These are phyloP conservation scores for Cutaneotrichosporon spelunceum DNA, from an alignment of 1,284 basidiomycete species.

Conservation along the genomic window DNA sequence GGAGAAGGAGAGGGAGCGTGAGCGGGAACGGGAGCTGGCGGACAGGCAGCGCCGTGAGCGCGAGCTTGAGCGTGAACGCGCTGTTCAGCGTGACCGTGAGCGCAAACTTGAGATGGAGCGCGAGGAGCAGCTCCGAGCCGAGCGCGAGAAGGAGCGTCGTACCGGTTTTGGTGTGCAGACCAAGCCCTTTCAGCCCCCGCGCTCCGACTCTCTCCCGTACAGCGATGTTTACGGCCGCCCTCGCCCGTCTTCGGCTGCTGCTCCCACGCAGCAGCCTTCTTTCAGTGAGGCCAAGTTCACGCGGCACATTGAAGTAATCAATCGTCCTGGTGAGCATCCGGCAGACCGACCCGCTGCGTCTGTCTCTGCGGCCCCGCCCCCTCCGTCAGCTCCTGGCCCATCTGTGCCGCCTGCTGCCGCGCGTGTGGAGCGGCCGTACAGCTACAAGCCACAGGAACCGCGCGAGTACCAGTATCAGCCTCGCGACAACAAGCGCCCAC, in stretches of 20 bases:
- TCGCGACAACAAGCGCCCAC: constrained; percentile 37
- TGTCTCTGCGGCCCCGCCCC: neutral
- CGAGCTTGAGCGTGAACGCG: constrained; percentile 10
- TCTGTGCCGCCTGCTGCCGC: constrained; percentile 16
- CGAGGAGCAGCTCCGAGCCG: constrained; percentile 13
- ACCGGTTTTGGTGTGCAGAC: constrained; percentile 20
- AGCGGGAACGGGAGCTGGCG: constrained; percentile 15
- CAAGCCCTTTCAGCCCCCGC: constrained; percentile 28
- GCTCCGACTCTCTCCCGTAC: constrained; percentile 22
- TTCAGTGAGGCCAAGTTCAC: constrained; percentile 27
- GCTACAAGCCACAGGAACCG: constrained; percentile 24
- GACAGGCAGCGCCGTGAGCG: constrained; percentile 5
- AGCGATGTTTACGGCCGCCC: constrained; percentile 21
- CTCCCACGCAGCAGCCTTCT: constrained; percentile 1
- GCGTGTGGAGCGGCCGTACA: constrained; percentile 37
- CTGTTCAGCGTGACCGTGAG: constrained; percentile 4
- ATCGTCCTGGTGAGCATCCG: constrained; percentile 26
- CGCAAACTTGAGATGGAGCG: constrained; percentile 11
- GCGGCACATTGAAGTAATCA: constrained; percentile 39
- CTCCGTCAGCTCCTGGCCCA: constrained; percentile 9
- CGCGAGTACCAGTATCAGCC: constrained; percentile 40
- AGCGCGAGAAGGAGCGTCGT: constrained; percentile 18
- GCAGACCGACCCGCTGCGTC: neutral
- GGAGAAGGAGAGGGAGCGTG: constrained; percentile 15
- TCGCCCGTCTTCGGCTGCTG: constrained; percentile 10